Base-by-base conservation (phyloP, 352 stramenopile species). In the Phytophthora sp. region DNA sequence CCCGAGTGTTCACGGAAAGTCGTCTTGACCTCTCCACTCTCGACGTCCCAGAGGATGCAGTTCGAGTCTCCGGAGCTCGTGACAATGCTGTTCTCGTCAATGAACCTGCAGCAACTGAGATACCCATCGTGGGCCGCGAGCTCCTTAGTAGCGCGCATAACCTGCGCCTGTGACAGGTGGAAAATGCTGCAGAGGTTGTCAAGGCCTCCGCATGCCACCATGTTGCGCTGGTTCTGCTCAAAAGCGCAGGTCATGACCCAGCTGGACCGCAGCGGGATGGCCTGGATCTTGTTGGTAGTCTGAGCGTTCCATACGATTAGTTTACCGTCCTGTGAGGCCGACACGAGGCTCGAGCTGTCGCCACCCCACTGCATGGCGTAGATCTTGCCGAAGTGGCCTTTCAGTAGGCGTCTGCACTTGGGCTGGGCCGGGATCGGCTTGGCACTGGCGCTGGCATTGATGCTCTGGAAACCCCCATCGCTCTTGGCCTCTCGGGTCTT, bases 111-210 rank as follows among this genome's bases (percentile, higher is more conserved):
- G 82, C 96, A 99, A 36, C 86, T 98, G 16, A 99, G 71, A 67
- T 99, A 99, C 15, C 97, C 98, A 76, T 99, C 98, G 74, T 99
- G 98, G 4, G 93, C 94, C 21, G 96, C 95, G 36, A 99, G 88
- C 78, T 99, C 98, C 63, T 97, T 94, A 13, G 84, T 94, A 8
- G 96, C 91, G 51, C 93, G 85, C 79, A 98, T 93, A 52, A 96
- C 88, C 66, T 94, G 87, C 2, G 84, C 82, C 59, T 97, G 84
- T 36, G 82, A 92, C 8, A 99, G 78, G 69, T 98, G 95, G 77
- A 99, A 99, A 66, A 99, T 98, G n/a, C 96, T 99, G 81, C 98
- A 99, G 44, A 99, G 78, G 81, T 99, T 99, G 79, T 99, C 97
- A 7, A 99, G 83, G 11, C 98, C 98, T 42, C 98, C 98, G 73